A percentile compares a stretch with the other conserved stretches of the same genome.
These are phyloP conservation scores for Solanum habrochaites DNA, from an alignment of 257 asterid species.

Conservation along the genomic window DNA sequence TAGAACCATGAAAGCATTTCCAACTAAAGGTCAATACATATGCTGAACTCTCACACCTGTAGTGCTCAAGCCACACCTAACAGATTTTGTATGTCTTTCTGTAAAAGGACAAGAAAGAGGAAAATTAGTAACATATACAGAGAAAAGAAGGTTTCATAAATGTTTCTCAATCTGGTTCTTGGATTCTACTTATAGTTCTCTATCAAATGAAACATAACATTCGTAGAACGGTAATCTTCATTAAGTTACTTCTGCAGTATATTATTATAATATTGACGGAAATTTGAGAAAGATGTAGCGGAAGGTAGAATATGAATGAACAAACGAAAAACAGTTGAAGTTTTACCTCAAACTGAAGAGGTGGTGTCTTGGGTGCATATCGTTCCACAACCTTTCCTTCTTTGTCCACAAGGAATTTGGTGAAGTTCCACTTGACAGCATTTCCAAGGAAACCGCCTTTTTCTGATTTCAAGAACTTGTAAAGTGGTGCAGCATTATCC, in stretches of 20 bases:
- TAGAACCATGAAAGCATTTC: background rate
- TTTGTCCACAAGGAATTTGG: slow-evolving; percentile 68
- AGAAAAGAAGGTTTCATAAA: background rate
- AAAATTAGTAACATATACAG: background rate
- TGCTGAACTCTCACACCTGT: background rate
- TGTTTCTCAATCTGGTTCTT: background rate
- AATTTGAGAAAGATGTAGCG: background rate
- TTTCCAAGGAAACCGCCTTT: slow-evolving; percentile 48
- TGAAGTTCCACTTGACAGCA: slow-evolving; percentile 83
- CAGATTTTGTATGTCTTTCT: slow-evolving; percentile 52
- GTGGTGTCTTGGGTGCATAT: slow-evolving; percentile 62
- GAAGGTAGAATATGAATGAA: background rate
- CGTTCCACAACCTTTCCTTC: slow-evolving; percentile 67
- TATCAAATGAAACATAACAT: background rate
- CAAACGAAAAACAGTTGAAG: background rate
- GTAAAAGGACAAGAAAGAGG: slow-evolving; percentile 8
- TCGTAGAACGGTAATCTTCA: background rate
- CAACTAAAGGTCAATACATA: background rate
- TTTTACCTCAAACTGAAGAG: slow-evolving; percentile 64
- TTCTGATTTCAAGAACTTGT: slow-evolving; percentile 67
- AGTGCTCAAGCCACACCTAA: slow-evolving; percentile 26
- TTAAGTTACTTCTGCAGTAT: background rate
- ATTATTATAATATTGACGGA: background rate
- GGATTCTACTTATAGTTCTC: background rate
- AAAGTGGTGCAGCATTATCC: slow-evolving; percentile 54